Evolutionary conservation across 2,329 filamentous ascomycete species (phyloP).

Genomic region (Fusarium sambucinum): DNA sequence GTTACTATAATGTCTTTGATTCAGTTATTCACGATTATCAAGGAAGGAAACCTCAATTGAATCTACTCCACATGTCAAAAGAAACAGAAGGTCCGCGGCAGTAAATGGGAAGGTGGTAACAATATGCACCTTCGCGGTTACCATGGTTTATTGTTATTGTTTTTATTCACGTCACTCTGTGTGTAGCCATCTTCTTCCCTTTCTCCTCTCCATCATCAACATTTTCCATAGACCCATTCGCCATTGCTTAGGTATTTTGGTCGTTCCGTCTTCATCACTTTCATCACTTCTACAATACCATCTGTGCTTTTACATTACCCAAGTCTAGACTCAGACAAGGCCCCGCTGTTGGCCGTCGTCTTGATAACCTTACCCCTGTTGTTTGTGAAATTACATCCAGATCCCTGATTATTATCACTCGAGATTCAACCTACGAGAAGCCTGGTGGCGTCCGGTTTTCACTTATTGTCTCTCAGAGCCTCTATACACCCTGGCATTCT

Average conservation of each 20-base stretch:
- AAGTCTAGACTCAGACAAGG: slow-evolving; percentile 26
- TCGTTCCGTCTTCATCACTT: slow-evolving; percentile 28
- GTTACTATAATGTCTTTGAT: neutral
- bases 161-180: slow-evolving; percentile 26
- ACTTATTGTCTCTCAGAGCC: slow-evolving; percentile 35
- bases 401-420: slow-evolving; percentile 34
- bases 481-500: slow-evolving; percentile 24
- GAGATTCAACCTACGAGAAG: slow-evolving; percentile 31
- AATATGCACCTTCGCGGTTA: slow-evolving; percentile 31
- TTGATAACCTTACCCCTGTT: slow-evolving; percentile 41
- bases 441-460: slow-evolving; percentile 38
- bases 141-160: slow-evolving; percentile 39
- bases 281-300: slow-evolving; percentile 24
- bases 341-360: slow-evolving; percentile 42
- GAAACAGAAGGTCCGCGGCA: neutral
- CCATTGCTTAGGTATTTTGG: slow-evolving; percentile 40
- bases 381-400: slow-evolving; percentile 46
- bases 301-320: slow-evolving; percentile 7
- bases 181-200: neutral
- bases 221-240: slow-evolving; percentile 10
- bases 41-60: neutral
- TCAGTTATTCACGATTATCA: neutral
- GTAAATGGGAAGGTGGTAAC: neutral
- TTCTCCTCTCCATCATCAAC: slow-evolving; percentile 25
- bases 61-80: neutral